These are phyloP conservation scores for Chlamydomonas sp. DNA, from an alignment of 139 green algal species.

Conservation along the genomic window DNA sequence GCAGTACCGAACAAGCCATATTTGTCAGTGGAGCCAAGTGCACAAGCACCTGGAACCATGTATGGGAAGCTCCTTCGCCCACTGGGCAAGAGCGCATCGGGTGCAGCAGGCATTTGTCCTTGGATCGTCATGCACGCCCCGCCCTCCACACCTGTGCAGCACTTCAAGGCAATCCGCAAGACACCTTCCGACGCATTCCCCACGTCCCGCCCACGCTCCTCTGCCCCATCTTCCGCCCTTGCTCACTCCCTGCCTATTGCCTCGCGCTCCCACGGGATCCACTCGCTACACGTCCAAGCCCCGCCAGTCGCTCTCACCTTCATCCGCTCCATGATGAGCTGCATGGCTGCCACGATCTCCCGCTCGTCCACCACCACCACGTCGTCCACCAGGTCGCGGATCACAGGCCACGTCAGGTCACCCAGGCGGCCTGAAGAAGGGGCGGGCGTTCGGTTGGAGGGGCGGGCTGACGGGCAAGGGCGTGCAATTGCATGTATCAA, in stretches of 20 bases:
- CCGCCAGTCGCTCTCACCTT: conserved; percentile 50
- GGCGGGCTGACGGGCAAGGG: background rate
- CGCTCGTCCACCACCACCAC: conserved; percentile 72
- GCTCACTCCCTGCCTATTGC: background rate
- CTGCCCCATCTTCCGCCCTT: background rate
- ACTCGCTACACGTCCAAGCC: background rate
- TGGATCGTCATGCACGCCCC: no score
- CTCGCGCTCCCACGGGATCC: no score
- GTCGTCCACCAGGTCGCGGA: conserved; percentile 78
- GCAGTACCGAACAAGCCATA: no score
- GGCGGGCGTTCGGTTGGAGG: background rate
- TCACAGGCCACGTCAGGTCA: conserved; percentile 82
- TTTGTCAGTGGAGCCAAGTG: no score
- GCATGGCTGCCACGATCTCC: conserved; percentile 88
- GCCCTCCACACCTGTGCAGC: no score
- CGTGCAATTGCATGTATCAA: background rate
- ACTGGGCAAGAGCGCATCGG: no score
- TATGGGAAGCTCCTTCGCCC: no score
- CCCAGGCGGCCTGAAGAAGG: conserved; percentile 59
- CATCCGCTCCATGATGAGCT: conserved; percentile 73
- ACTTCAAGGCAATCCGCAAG: no score
- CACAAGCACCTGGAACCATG: no score
- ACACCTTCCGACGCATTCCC: no score
- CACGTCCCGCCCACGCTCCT: background rate
- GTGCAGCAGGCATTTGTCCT: no score